Base-by-base conservation (phyloP, 2,329 filamentous ascomycete genomes). In the Neofusicoccum laricinum region DNA sequence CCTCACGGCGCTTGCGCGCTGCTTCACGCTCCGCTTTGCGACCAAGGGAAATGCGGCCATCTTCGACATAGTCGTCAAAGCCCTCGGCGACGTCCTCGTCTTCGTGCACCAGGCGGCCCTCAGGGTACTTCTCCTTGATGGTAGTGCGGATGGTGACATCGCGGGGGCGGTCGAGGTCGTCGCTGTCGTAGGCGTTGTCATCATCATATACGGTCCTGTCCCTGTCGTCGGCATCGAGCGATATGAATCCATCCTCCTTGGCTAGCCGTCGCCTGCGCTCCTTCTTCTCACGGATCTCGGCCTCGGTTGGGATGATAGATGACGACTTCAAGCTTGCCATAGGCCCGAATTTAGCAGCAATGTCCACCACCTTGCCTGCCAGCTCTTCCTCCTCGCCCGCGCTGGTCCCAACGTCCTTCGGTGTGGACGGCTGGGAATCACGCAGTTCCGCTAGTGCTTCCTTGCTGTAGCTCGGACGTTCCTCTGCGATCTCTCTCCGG, bases 61-160 rank as follows among this genome's bases (percentile, higher is more conserved):
- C 92, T 45, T 95, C 91, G 8, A 95, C 91, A 70, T 91, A 97
- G 63, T 94, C 90, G 66, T 98, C 94, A 70, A 96, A 98, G 0
- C 93, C 93, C 78, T 98, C 95, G 41, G 91, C 91, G 0, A 97
- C 85, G 71, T 98, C 92, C 73, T 98, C 94, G 70, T 98, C 94
- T 38, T 97, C 93, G 46, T 84, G 86, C 5, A 93, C 85, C 1
- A 98, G 84, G 1, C 94, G 85, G 5, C 90, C 90, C 66, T 93
- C 80, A 3, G 72, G 85, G 38, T 86, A 85, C 68, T 90, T 87
- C 70, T 88, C 86, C 68, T 86, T 86, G 53, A 64, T 34, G 12
- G 46, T 41, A 40, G 57, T 62, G 17, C 48, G 55, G 15, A 62
- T 45, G 2, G 64, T 14, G 2, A 67, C 30, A 32, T 64, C 66